Evolutionary conservation across 2,329 filamentous ascomycete species (phyloP), one percentile per base, ranked within the genome.

Genomic region (Ceratocystis destructans): DNA sequence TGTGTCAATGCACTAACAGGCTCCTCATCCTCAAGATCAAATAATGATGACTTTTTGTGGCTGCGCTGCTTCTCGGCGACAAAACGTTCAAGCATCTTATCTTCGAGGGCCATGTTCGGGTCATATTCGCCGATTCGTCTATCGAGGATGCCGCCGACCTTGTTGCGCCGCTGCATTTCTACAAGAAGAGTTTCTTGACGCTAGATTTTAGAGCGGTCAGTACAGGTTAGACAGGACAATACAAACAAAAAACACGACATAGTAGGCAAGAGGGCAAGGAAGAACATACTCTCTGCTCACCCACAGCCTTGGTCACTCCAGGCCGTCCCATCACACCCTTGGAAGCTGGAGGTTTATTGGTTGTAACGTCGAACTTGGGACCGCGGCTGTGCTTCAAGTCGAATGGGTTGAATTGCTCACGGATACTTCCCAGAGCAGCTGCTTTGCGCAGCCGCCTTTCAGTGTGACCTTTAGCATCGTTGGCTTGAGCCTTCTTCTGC

Each of bases 331-430:
- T 80, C 69, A 87, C 82, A 62, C 82, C 82, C 69, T 82, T 84
- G 62, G 78, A 78, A 12, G 78, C 76, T 6, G 53, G 25, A 5
- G 83, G 80, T 67, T 83, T 83, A 69, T 83, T 84, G 64, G 82
- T 92, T 0, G 89, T 91, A 57, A 92, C 87, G 55, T 93, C 86
- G 70, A 96, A 96, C 72, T 97, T 97, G 66, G 86, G 86, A 0
- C 87, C 88, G 68, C 87, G 83, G 50, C 87, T 85, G 67, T 88
- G 85, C 76, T 95, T 95, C 74, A 96, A 84, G 73, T 99, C 94
- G 76, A 99, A 99, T 0, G 94, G 94, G 75, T 99, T 99, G 83
- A 97, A 97, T 71, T 92, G 88, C 73, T 97, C 92, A 73, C 94
- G 88, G 74, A 99, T 96, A 67, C 84, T 85, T 71, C 89, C 86